Evolutionary conservation across 179 eudicot species (phyloP), one percentile per base, ranked within the genome.

Genomic region (Monotropa hypopitys): DNA sequence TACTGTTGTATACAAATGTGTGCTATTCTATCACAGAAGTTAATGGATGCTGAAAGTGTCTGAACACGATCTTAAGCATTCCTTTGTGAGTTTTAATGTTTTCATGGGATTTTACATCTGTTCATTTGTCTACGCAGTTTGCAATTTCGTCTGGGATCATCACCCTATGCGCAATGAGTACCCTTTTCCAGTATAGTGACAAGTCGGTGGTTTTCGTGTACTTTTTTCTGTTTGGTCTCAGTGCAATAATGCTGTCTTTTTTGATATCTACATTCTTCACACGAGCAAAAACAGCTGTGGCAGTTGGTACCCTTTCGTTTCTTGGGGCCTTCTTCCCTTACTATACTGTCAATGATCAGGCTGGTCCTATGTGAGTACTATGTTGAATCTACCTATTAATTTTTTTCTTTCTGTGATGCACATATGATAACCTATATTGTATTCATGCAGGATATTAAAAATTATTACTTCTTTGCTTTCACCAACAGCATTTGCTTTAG

Each of bases 271-370:
- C 98, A 66, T 96, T 91, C 90, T 96, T 96, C 78, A 88, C 87
- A 62, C 88, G 99, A 85, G 96, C 99, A 80, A 94, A 90, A 87
- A 90, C 98, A 81, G 99, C 99, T 70, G 96, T 96, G 83, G 98
- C 99, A 23, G 99, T 96, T 84, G 99, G 99, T 76, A 96, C 98
- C 68, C 98, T 96, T 84, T 81, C 97, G 51, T 96, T 96, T 80
- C 90, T 96, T 69, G 99, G 97, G 81, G 96, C 98, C 79, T 96
- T 93, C 85, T 96, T 94, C 85, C 99, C 98, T 51, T 96, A 94
- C 75, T 96, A 96, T 84, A 85, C 98, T 38, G 97, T 96, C 83
- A 89, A 88, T 69, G 98, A 96, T 71, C 83, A 92, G 46, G 83
- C 85, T 76, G 86, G 91, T 80, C 81, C 98, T 28, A 88, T 91